These are phyloP conservation scores for Nannochloropsis oceanica DNA, from an alignment of 108 stramenopile genomes.

Conservation along the genomic window DNA sequence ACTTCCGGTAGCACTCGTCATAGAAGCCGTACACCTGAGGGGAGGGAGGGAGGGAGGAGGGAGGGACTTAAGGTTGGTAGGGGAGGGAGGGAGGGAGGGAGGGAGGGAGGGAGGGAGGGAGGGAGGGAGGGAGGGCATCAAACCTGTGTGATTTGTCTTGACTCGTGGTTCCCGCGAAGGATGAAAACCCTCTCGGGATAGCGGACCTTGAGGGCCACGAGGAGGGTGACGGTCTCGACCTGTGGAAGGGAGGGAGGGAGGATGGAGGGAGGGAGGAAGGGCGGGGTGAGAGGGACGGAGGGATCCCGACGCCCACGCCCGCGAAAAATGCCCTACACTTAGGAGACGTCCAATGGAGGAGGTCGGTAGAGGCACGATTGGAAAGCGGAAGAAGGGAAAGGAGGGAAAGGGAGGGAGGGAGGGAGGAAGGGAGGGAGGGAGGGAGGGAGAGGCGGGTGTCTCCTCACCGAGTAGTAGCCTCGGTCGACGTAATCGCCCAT, in stretches of 20 bases:
- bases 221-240: slow-evolving; percentile 82
- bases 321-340: background rate
- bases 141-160: slow-evolving; percentile 43
- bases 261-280: background rate
- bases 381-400: too few relatives aligned
- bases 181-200: slow-evolving; percentile 82
- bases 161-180: slow-evolving; percentile 57
- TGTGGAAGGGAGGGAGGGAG: background rate
- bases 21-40: slow-evolving; percentile 96
- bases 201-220: slow-evolving; percentile 85
- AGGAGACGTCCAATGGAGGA: background rate
- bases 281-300: background rate
- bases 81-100: background rate
- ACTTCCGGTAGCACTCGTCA: slow-evolving; percentile 87
- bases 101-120: background rate
- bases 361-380: too few relatives aligned
- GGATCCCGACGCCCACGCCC: background rate
- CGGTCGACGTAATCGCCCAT: slow-evolving; percentile 34
- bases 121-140: background rate
- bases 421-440: background rate
- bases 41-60: slow-evolving; percentile 48
- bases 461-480: slow-evolving; percentile 18
- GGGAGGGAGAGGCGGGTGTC: background rate
- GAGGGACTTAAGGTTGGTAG: background rate
- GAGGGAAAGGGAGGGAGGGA: background rate